Conservation (phyloP, 108 stramenopile genomes). For the Conticribra guillardii region DNA sequence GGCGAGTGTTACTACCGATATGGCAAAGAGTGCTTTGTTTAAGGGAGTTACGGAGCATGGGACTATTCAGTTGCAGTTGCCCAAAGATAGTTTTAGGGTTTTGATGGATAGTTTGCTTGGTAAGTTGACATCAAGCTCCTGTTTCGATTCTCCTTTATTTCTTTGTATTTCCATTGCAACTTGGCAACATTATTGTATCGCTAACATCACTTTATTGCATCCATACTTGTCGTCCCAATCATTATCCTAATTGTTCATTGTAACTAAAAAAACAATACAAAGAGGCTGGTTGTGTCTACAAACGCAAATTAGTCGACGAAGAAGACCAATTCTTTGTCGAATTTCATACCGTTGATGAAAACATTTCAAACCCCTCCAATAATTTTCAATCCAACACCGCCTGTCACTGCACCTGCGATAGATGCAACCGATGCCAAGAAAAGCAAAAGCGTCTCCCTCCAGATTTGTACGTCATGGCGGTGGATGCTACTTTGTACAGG, state of each 20-base stretch:
- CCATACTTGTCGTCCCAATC: no score
- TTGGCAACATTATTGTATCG: no score
- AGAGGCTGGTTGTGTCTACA: constrained; percentile 46
- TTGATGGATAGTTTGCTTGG: constrained; percentile 55
- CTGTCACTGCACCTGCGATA: constrained; percentile 22
- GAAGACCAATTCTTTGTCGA: constrained; percentile 47
- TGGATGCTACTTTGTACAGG: constrained; percentile 66
- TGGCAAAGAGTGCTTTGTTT: constrained; percentile 67
- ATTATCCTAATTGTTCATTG: background rate
- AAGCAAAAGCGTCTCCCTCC: constrained; percentile 53
- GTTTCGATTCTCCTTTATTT: background rate
- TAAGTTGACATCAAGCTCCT: background rate
- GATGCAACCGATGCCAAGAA: constrained; percentile 20
- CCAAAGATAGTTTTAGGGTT: constrained; percentile 63
- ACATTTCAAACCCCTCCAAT: constrained; percentile 9
- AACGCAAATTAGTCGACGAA: constrained; percentile 48
- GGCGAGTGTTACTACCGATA: constrained; percentile 49
- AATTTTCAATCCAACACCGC: constrained; percentile 7
- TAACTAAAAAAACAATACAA: background rate
- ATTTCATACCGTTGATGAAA: constrained; percentile 44
- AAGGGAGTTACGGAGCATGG: constrained; percentile 62
- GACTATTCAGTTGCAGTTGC: constrained; percentile 63
- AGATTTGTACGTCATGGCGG: constrained; percentile 59
- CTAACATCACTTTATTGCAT: no score
- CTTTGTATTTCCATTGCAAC: no score